These are phyloP conservation scores for Parasarocladium wereldwijsianum DNA, from an alignment of 2,329 filamentous ascomycete species.

Conservation along the genomic window DNA sequence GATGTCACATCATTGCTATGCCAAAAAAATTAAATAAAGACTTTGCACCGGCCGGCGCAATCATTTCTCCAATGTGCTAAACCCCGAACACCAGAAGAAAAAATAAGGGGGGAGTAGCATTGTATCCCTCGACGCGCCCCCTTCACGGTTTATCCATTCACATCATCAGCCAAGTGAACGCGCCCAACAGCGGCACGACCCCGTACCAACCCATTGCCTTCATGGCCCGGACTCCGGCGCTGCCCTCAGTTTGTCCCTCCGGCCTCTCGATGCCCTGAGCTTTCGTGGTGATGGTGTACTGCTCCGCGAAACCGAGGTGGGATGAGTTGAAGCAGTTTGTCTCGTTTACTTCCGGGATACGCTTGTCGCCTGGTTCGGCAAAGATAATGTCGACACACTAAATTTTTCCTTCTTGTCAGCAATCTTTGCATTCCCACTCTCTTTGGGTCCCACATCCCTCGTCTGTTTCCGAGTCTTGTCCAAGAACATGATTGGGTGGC, in stretches of 20 bases:
- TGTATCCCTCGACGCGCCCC: no score
- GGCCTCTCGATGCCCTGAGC: constrained; percentile 18
- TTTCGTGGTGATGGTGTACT: constrained; percentile 54
- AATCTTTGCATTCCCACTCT: no score
- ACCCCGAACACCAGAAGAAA: no score
- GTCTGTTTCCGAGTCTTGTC: no score
- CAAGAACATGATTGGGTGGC: neutral
- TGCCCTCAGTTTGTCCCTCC: constrained; percentile 9
- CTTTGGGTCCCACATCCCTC: no score
- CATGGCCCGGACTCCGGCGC: constrained; percentile 10
- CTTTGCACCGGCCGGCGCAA: no score
- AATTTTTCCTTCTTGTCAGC: no score
- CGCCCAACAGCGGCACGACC: neutral
- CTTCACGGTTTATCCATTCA: no score
- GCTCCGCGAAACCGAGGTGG: constrained; percentile 58
- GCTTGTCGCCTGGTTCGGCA: constrained; percentile 55
- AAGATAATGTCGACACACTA: constrained; percentile 95
- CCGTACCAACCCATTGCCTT: neutral
- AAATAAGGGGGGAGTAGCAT: no score
- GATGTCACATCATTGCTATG: no score
- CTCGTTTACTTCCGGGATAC: constrained; percentile 56
- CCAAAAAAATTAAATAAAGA: no score
- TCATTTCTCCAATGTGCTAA: no score
- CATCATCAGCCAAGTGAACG: constrained; percentile 1
- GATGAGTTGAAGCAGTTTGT: constrained; percentile 83